Base-by-base conservation (phyloP, 2,329 filamentous ascomycete species). In the Plectosphaerella cucumerina region DNA sequence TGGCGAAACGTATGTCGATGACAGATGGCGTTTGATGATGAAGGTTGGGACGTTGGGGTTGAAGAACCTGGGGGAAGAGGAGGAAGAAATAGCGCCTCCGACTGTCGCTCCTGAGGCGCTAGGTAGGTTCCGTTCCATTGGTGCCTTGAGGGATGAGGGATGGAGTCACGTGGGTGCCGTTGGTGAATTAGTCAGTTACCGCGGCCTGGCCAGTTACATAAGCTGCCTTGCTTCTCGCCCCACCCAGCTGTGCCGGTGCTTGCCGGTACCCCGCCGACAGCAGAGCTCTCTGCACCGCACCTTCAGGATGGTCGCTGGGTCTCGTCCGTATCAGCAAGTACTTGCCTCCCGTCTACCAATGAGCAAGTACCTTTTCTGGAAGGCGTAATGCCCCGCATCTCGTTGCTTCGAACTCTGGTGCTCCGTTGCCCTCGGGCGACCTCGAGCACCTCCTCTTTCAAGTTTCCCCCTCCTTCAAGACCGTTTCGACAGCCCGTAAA, bases 311-410 rank as follows among this genome's bases (percentile, higher is more conserved):
- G n/a, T n/a, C 18, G 18, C 33, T 31, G 31, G 31, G 35, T 41
- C 31, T 22, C 21, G 44, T 26, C 33, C 21, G 21, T 48, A 33
- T 35, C 47, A 20, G 37, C 35, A 21, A 48, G 34, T 37, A 35
- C 35, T 14, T 37, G n/a, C n/a, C 34, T 41, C 26, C 35, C 47
- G 22, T 21, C 47, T 31, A 31, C 47, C 47, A 48, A 48, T 48
- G 47, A 48, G 47, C 47, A 48, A 37, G 47, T 48, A 43, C 34
- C 37, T 42, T 48, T 42, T 26, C 10, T 52, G 49, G 53, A 50
- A 47, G 49, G 53, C 58, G 62, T 58, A 60, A 75, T 76, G 74
- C 74, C 74, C 74, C 74, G 73, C 74, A 74, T 68, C 62, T 63
- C 61, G 56, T 58, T 69, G 59, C 60, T 68, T 49, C 56, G 55